Base-by-base conservation (phyloP, 495 filamentous ascomycete genomes). In the Evansstolkia leycettana region DNA sequence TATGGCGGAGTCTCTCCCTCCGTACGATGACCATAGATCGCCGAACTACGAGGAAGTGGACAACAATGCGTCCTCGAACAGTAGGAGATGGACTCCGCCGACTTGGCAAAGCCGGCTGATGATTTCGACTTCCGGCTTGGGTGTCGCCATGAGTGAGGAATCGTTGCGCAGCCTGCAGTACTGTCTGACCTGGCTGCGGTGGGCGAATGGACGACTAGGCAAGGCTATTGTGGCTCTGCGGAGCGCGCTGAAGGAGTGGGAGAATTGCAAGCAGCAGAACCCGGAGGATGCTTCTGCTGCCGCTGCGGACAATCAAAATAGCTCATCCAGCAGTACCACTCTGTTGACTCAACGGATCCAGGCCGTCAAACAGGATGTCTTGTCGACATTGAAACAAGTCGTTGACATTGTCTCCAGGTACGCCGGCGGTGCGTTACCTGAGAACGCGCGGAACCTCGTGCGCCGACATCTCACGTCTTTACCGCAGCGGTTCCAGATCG, bases 71-170 rank as follows among this genome's bases (percentile, higher is more conserved):
- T 17, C 29, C 29, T 2, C 16, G 15, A 25, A 25, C 18, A 19
- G 34, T 30, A 11, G 35, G 41, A 14, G 36, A 14, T 26, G 39
- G 18, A 55, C 48, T n/a, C 38, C 47, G 39, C 28, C 54, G 7
- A 76, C 69, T 18, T 92, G 84, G 86, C 76, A 80, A 45, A 79
- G 78, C 7, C 73, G 82, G 24, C 62, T 96, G 10, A 75, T 92
- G 14, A 77, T 92, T 40, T 78, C 77, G 10, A 92, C 87, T 0
- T 88, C 82, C 0, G 85, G 84, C 0, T 64, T 95, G 2, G 80
- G 84, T 20, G 78, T 87, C 13, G 85, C 89, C 0, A 82, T 96
- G 69, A 87, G 77, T 46, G 82, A 92, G 14, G 79, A 85, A 46
- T 87, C 80, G 30, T 60, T 92, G 9, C 65, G 72, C 9, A 83